phyloP scores from a whole-genome alignment of 495 filamentous ascomycete genomes.

The Aspergillus cavernicola region DNA sequence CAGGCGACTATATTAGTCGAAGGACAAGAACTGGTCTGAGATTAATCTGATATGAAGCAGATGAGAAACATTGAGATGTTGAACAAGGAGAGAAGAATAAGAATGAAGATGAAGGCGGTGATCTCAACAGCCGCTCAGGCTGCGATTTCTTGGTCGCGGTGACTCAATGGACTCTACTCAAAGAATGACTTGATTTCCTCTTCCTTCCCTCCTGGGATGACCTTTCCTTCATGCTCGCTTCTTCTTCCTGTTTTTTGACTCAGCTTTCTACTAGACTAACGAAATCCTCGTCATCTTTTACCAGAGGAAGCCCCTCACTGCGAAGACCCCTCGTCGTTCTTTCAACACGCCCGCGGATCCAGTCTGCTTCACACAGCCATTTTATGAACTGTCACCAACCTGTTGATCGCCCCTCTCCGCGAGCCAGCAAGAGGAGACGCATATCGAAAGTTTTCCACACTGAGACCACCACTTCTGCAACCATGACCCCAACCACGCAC shows the following conservation, averaged over 20 bases:
- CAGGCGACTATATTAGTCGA: background rate
- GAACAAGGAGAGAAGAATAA: background rate
- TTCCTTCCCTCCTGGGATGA: slow-evolving; percentile 16
- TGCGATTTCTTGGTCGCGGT: background rate
- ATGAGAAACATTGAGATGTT: background rate
- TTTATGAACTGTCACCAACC: slow-evolving; percentile 31
- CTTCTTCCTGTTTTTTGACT: background rate
- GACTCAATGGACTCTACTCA: slow-evolving; percentile 5
- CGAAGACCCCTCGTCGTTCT: background rate
- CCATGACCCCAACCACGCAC: slow-evolving; percentile 19
- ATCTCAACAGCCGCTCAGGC: slow-evolving; percentile 1
- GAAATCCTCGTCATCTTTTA: background rate
- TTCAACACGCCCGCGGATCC: background rate
- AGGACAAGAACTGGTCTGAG: background rate
- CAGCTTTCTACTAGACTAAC: slow-evolving; percentile 6
- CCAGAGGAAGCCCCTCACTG: slow-evolving; percentile 10
- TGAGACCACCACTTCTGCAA: slow-evolving; percentile 10
- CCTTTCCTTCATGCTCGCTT: slow-evolving; percentile 7
- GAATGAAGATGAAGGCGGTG: slow-evolving; percentile 19
- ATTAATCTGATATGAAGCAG: no score
- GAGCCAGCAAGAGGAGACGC: slow-evolving; percentile 33
- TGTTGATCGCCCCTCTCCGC: slow-evolving; percentile 21
- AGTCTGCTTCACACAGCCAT: background rate
- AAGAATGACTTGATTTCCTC: background rate
- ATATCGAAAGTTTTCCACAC: slow-evolving; percentile 22